Conservation (phyloP, 2,329 filamentous ascomycete species). For the Phoma sp. region DNA sequence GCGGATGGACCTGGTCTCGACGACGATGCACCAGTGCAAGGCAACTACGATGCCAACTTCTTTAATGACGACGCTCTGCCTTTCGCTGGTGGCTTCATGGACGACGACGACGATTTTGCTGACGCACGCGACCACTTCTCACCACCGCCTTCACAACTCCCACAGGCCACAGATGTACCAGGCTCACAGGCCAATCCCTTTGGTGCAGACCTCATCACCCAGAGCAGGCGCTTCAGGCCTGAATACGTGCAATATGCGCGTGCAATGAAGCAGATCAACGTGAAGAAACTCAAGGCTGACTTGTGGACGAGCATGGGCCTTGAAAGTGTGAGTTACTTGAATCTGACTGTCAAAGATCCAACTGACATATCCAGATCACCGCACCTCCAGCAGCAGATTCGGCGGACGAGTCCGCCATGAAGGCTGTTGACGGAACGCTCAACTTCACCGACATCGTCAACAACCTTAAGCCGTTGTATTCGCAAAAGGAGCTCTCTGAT, state of each 20-base stretch:
- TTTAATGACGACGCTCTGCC: constrained; percentile 87
- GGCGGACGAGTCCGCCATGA: constrained; percentile 38
- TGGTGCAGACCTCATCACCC: constrained; percentile 67
- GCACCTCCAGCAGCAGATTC: constrained; percentile 23
- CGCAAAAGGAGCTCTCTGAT: constrained; percentile 83
- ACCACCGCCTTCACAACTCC: constrained; percentile 64
- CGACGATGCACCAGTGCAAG: constrained; percentile 66
- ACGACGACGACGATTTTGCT: constrained; percentile 74
- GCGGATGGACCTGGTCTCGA: constrained; percentile 41
- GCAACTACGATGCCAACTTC: constrained; percentile 96
- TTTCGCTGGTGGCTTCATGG: constrained; percentile 66
- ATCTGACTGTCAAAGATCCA: not conserved
- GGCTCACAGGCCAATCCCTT: constrained; percentile 61
- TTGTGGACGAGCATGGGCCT: constrained; percentile 68
- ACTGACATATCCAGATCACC: constrained; percentile 20
- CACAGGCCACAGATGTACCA: constrained; percentile 57
- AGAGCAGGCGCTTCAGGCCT: constrained; percentile 64
- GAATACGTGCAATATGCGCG: constrained; percentile 71
- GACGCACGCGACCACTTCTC: constrained; percentile 82
- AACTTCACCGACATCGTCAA: constrained; percentile 95
- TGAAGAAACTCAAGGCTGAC: constrained; percentile 67
- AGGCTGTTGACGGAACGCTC: constrained; percentile 61
- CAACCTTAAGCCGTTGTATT: constrained; percentile 82
- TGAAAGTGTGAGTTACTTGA: constrained; percentile 45
- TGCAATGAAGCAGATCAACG: constrained; percentile 71